Base-by-base conservation (phyloP, 2,329 filamentous ascomycete species). In the Paraconiothyrium sp. region DNA sequence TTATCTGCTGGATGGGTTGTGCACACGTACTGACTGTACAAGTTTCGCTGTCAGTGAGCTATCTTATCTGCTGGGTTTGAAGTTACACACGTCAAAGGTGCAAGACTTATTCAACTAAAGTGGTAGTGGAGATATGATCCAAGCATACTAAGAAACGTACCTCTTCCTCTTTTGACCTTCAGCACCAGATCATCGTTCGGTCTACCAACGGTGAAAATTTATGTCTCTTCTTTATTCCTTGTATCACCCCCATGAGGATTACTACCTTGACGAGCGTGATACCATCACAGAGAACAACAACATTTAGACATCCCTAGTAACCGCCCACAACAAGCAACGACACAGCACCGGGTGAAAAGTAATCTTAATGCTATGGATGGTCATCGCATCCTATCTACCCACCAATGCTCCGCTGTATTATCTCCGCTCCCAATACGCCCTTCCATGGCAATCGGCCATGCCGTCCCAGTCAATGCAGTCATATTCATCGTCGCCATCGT, bases 401-500 rank as follows among this genome's bases (percentile, higher is more conserved):
- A 30, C 22, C 7, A 14, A 20, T 41, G 35, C 14, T 22, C 20
- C 20, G 37, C 37, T 13, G 27, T 30, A 41, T 14, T 16, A 41
- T 2, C 37, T 41, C 37, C 11, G 14, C 37, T 16, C 14, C 37
- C 2, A 13, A 52, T 52, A 34, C 35, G 37, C 35, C 20, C 16
- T 16, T 2, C 27, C 9, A 41, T 41, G n/a, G 27, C 50, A 22
- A 37, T 7, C 11, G 4, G n/a, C 20, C 27, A 14, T 52, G 20
- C 20, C 8, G 13, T 52, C 4, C 34, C 11, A n/a, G 8, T 41
- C 10, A 27, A 52, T 52, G 50, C 35, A 22, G 27, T 52, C 50
- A 52, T 52, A 2, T 5, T 50, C 48, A 22, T 50, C 48, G 35
- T 54, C 51, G 30, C 20, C 47, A 8, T 49, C 47, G 47, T 32